These are phyloP conservation scores for Picea sitchensis DNA, from an alignment of 75 land plant species.

Conservation along the genomic window DNA sequence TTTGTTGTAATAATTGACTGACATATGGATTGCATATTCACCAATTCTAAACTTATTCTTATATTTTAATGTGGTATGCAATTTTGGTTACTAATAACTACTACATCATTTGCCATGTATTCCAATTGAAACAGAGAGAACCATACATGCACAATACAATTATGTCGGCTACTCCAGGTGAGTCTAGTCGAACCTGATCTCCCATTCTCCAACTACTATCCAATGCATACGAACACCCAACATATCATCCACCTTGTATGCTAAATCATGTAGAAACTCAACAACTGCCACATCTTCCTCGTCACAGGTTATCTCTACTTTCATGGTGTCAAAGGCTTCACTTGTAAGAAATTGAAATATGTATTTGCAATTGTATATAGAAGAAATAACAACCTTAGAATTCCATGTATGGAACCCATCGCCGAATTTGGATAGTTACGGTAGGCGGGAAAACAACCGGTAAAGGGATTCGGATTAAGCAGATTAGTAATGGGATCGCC, in stretches of 20 bases:
- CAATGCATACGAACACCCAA: conserved; percentile 88
- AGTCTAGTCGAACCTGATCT: conserved; percentile 69
- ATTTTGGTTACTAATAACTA: not conserved
- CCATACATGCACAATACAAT: conserved; percentile 81
- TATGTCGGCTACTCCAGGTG: conserved; percentile 68
- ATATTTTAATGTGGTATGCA: not conserved
- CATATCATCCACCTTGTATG: conserved; percentile 48
- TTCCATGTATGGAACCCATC: too few relatives aligned
- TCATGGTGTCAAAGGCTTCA: conserved; percentile 16
- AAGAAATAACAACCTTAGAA: too few relatives aligned
- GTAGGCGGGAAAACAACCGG: too few relatives aligned
- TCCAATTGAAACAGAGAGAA: not conserved
- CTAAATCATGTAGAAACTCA: conserved; percentile 51
- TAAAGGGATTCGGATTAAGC: too few relatives aligned
- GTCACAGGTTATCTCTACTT: conserved; percentile 19
- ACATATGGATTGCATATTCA: not conserved
- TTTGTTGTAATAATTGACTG: not conserved
- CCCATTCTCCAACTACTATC: conserved; percentile 85
- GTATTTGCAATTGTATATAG: not conserved
- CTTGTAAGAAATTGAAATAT: not conserved
- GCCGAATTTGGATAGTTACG: too few relatives aligned
- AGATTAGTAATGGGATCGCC: too few relatives aligned
- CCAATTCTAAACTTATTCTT: not conserved
- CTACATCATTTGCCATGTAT: not conserved
- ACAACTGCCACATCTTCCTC: conserved; percentile 41